Percentiles rank a stretch among this genome's conserved stretches.
These are phyloP conservation scores for Aleurites moluccanus DNA, from an alignment of 441 rosid genomes.

Conservation along the genomic window DNA sequence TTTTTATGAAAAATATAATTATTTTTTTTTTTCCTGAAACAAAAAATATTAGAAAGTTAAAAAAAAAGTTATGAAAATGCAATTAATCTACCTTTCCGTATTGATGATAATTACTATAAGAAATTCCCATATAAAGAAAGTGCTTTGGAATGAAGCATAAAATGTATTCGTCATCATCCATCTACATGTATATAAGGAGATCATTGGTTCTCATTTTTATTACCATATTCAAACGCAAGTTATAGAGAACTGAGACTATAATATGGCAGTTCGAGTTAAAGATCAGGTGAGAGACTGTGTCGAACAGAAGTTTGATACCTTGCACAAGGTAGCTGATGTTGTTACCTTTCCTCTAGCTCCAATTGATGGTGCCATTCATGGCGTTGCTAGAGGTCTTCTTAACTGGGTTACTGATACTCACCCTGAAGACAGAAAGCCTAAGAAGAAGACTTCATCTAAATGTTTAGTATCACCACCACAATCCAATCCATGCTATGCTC, in stretches of 20 bases:
- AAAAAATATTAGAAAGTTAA: too few species aligned
- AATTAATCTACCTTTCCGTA: too few species aligned
- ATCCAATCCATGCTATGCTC: too few species aligned
- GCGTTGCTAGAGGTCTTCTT: neutral
- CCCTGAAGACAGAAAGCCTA: neutral
- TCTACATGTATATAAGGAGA: too few species aligned
- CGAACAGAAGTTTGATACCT: neutral
- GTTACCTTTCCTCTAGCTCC: slow-evolving; percentile 2
- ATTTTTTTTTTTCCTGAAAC: too few species aligned
- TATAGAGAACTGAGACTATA: neutral
- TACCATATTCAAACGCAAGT: neutral
- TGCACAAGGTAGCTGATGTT: neutral
- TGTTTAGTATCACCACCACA: neutral
- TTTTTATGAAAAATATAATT: too few species aligned
- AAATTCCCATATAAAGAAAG: neutral
- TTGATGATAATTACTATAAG: too few species aligned
- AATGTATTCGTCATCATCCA: too few species aligned
- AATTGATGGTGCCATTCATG: neutral
- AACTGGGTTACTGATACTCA: slow-evolving; percentile 2
- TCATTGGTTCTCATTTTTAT: too few species aligned
- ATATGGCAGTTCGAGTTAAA: neutral
- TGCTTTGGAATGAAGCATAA: neutral
- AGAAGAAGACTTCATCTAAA: neutral
- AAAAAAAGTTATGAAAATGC: too few species aligned
- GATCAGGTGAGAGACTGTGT: slow-evolving; percentile 3